Evolutionary conservation across 805 yeast species (phyloP).

Genomic region (Naumovozyma dairenensis): DNA sequence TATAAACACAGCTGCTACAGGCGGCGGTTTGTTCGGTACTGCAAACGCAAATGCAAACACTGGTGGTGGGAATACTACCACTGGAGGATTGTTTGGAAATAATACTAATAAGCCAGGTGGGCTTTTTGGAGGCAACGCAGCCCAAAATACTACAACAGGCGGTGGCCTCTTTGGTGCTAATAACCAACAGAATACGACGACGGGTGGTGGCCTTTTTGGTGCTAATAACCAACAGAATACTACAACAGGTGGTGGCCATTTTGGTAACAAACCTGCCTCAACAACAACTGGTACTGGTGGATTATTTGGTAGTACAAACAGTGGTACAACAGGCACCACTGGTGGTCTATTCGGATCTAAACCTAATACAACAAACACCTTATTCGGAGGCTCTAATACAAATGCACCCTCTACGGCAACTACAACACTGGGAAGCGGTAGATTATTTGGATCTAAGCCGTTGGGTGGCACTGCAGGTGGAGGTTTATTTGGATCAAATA

Average conservation of each 20-base stretch:
- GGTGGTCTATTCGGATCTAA: slow-evolving; percentile 10
- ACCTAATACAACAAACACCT: background rate
- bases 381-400: slow-evolving; percentile 1
- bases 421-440: too few species aligned
- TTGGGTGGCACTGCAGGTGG: slow-evolving; percentile 11
- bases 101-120: slow-evolving; percentile 12
- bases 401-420: slow-evolving; percentile 5
- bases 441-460: slow-evolving; percentile 1
- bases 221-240: slow-evolving; percentile 9
- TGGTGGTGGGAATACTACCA: slow-evolving; percentile 4
- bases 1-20: slow-evolving; percentile 1
- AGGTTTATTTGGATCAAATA: slow-evolving; percentile 20
- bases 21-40: slow-evolving; percentile 23
- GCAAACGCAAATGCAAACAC: background rate
- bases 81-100: slow-evolving; percentile 28
- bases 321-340: slow-evolving; percentile 4
- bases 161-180: slow-evolving; percentile 29
- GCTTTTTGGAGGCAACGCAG: slow-evolving; percentile 20
- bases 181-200: slow-evolving; percentile 9
- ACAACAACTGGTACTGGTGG: slow-evolving; percentile 5
- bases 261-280: slow-evolving; percentile 9
- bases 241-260: slow-evolving; percentile 5
- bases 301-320: slow-evolving; percentile 7
- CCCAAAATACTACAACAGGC: slow-evolving; percentile 6
- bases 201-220: slow-evolving; percentile 31